Evolutionary conservation across 1,139 yeast species (phyloP), one percentile per base, ranked within the genome.

Genomic region (Pichiaceae sp.): DNA sequence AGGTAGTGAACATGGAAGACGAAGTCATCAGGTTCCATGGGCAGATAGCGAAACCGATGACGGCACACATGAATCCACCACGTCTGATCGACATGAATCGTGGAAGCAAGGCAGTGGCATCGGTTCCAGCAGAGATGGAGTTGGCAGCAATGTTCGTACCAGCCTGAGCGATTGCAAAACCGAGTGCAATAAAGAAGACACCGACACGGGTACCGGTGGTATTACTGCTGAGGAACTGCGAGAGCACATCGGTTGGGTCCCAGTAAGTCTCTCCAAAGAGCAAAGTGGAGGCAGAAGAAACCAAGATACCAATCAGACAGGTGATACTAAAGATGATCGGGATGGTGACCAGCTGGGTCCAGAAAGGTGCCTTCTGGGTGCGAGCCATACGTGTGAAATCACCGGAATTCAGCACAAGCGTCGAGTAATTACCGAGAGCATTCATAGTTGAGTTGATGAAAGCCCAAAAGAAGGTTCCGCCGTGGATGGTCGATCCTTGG

Each of bases 91-190:
- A 85, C 54, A 87, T 65, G 59, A 67, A 85, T 42, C 79, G 68
- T 28, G 96, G 96, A 35, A 84, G 57, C 46, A 87, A 56, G 2
- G 96, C 94, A 12, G 95, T 75, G 63, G 85, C 75, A 61, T 87
- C 96, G 3, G 95, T 86, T 54, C 96, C 96, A 37, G 93, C 91
- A 4, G 94, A 78, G 38, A 87, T 66, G 4, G 95, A 80, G 61
- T 87, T 87, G 12, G 95, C 96, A 28, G 93, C 76, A 45, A 87
- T 82, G 55, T 87, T 87, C n/a, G 94, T 82, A 56, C 96, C 96
- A 45, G 85, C 64, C 60, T 86, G 95, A 15, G 95, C 94, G 42
- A 86, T 60, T 2, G 86, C 82, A 62, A 86, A 83, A 1, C 85
- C 86, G 32, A 76, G 63, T 4, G 87, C 72, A 47, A 86, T 78